Evolutionary conservation across 202 grass and related monocot genomes (phyloP).

Genomic region (Dendrocalamus latiflorus): DNA sequence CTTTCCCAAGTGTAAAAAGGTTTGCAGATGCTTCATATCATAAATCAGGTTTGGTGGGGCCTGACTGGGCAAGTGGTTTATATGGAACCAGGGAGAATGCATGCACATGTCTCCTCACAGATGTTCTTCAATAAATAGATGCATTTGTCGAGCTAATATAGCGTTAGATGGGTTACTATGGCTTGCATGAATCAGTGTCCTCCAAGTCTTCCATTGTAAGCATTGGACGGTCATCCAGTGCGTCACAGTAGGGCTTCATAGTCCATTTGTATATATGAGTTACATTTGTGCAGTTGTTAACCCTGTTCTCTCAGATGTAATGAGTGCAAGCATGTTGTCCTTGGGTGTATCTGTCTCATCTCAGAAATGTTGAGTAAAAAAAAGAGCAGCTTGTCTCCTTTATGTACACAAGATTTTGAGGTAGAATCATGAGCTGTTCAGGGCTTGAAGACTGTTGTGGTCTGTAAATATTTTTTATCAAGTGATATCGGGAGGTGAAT

Average conservation of each 20-base stretch:
- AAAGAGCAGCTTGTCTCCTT: neutral
- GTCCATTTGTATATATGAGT: too few species aligned
- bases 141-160: too few species aligned
- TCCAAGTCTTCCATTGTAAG: conserved; percentile 30
- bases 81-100: conserved; percentile 40
- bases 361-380: neutral
- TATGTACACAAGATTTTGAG: neutral
- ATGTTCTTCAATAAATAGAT: too few species aligned
- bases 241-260: too few species aligned
- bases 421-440: neutral
- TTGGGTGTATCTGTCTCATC: conserved; percentile 2
- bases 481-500: neutral
- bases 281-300: too few species aligned
- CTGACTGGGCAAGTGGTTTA: conserved; percentile 50
- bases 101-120: too few species aligned
- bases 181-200: too few species aligned
- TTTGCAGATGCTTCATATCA: conserved; percentile 52
- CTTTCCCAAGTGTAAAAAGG: conserved; percentile 69
- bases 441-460: neutral
- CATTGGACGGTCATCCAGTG: too few species aligned
- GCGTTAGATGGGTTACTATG: too few species aligned
- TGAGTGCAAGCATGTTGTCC: neutral
- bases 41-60: conserved; percentile 63
- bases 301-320: too few species aligned
- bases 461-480: neutral